These are phyloP conservation scores for Talaromyces sp. DNA, from an alignment of 2,329 filamentous ascomycete species.

Conservation along the genomic window DNA sequence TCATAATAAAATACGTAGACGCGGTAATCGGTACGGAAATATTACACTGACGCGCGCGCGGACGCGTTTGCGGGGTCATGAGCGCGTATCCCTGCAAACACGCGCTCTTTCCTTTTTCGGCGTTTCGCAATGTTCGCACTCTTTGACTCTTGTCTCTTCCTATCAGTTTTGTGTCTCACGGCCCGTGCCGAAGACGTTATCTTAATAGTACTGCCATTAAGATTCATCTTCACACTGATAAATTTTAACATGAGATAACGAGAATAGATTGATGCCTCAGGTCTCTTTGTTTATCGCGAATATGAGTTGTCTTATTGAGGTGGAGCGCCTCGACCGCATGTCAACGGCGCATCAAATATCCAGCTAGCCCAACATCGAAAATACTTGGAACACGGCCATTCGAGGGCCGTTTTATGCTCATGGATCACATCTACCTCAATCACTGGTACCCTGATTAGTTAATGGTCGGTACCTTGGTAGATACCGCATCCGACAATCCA, in stretches of 20 bases:
- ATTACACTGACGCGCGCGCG: constrained; percentile 17
- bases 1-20: constrained; percentile 8
- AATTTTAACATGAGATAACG: not conserved
- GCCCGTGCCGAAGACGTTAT: constrained; percentile 10
- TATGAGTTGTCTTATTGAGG: not conserved
- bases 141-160: not conserved
- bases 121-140: not conserved
- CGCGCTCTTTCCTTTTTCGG: not conserved
- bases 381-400: not conserved
- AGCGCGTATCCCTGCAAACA: constrained; percentile 9
- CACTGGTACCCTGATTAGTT: not conserved
- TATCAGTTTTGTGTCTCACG: not conserved
- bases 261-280: not conserved
- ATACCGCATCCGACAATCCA: not conserved
- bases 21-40: constrained; percentile 14
- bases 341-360: not conserved
- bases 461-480: not conserved
- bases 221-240: not conserved
- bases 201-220: not conserved
- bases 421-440: not conserved
- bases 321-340: constrained; percentile 1
- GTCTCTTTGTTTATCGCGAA: not conserved
- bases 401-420: not conserved
- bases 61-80: constrained; percentile 15
- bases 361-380: not conserved